Evolutionary conservation across 176 grass and related monocot species (phyloP).

Genomic region (Carex scoparia): DNA sequence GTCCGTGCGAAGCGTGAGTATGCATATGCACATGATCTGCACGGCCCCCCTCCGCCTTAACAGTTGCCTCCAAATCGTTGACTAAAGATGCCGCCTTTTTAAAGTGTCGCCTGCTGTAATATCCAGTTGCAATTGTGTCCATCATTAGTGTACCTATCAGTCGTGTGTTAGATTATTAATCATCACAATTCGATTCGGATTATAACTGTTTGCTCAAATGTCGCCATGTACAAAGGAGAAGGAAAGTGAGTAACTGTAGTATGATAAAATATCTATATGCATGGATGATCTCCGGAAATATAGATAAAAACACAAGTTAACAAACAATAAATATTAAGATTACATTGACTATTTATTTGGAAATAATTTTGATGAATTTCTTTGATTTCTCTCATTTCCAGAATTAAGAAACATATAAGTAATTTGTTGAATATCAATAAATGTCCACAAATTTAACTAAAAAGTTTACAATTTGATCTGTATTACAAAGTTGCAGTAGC

Average conservation of each 20-base stretch:
- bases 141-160: slow-evolving; percentile 36
- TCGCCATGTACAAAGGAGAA: no score
- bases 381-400: no score
- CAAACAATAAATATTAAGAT: no score
- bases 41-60: neutral
- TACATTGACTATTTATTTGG: no score
- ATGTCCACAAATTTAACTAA: no score
- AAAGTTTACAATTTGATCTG: no score
- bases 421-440: no score
- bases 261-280: neutral
- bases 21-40: slow-evolving; percentile 15
- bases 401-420: no score
- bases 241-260: neutral
- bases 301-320: no score
- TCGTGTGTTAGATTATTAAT: neutral
- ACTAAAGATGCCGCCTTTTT: slow-evolving; percentile 7
- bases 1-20: slow-evolving; percentile 40
- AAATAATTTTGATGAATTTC: no score
- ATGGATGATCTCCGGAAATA: no score
- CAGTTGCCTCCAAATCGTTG: neutral
- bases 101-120: slow-evolving; percentile 39
- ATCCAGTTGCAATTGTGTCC: slow-evolving; percentile 66
- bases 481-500: no score
- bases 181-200: neutral
- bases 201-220: neutral